Evolutionary conservation across 805 yeast species (phyloP).

Genomic region (Candida argentea): DNA sequence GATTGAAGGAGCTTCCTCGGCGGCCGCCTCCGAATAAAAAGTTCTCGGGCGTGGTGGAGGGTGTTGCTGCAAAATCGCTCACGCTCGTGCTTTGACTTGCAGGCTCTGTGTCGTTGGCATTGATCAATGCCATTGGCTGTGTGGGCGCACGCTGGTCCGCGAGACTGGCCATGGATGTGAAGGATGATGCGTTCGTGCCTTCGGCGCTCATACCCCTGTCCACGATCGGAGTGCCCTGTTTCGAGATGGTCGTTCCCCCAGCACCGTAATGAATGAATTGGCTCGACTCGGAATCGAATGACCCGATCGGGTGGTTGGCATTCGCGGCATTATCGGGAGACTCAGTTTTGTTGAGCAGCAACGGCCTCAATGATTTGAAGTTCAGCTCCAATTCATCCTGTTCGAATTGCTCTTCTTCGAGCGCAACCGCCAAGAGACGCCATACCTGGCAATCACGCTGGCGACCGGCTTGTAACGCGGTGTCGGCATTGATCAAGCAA

Average conservation of each 20-base stretch:
- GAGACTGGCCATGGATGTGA: slow-evolving; percentile 6
- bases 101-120: slow-evolving; percentile 11
- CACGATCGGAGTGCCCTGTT: slow-evolving; percentile 1
- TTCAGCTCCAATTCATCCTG: slow-evolving; percentile 3
- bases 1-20: too few relatives aligned
- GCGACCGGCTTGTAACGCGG: slow-evolving; percentile 42
- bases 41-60: too few relatives aligned
- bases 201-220: background rate
- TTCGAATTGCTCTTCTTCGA: slow-evolving; percentile 21
- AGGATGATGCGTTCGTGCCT: background rate
- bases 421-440: slow-evolving; percentile 44
- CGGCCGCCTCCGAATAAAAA: too few relatives aligned
- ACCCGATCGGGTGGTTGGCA: too few relatives aligned
- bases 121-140: slow-evolving; percentile 14
- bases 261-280: slow-evolving; percentile 29
- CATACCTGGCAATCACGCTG: slow-evolving; percentile 54
- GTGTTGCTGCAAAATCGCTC: too few relatives aligned
- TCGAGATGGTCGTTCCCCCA: background rate
- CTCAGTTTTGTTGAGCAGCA: too few relatives aligned
- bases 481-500: slow-evolving; percentile 46
- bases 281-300: slow-evolving; percentile 31
- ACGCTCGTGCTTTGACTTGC: too few relatives aligned
- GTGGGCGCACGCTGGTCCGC: slow-evolving; percentile 9
- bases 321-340: too few relatives aligned
- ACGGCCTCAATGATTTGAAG: too few relatives aligned